phyloP scores from a whole-genome alignment of 2,329 filamentous ascomycete species.

The Colletotrichum gloeosporioides region DNA sequence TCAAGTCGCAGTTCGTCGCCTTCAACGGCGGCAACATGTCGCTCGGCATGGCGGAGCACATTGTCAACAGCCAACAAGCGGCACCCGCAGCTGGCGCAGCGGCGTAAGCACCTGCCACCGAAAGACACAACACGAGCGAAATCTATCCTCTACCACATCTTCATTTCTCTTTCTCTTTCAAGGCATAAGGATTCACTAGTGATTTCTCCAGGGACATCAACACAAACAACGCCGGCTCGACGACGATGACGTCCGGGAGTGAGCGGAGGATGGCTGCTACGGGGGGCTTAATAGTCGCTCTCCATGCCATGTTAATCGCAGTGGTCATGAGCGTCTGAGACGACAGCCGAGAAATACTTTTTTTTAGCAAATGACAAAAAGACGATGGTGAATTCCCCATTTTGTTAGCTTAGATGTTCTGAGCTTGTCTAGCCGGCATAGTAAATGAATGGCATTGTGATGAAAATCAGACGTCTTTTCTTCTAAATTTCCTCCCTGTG shows the following conservation, averaged over 20 bases:
- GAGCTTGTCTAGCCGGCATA: conserved; percentile 10
- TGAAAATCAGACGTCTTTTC: background rate
- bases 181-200: conserved; percentile 16
- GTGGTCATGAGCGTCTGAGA: conserved; percentile 14
- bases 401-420: conserved; percentile 6
- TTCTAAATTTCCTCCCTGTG: background rate
- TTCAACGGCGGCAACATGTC: conserved; percentile 62
- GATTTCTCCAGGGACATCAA: conserved; percentile 13
- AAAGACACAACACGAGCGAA: background rate
- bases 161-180: background rate
- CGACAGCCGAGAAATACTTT: background rate
- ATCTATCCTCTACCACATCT: background rate
- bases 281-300: conserved; percentile 6
- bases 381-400: background rate
- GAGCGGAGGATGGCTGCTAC: background rate
- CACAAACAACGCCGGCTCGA: conserved; percentile 9
- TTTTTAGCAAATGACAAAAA: background rate
- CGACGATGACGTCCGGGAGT: background rate
- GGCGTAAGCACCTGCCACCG: conserved; percentile 19
- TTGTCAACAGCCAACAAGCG: conserved; percentile 7
- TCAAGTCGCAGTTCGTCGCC: conserved; percentile 65
- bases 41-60: conserved; percentile 50
- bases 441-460: conserved; percentile 11
- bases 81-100: conserved; percentile 5
- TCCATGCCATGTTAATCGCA: conserved; percentile 5